phyloP scores from a whole-genome alignment of 768 basidiomycete species.

The Xerocomellus dryophilus region DNA sequence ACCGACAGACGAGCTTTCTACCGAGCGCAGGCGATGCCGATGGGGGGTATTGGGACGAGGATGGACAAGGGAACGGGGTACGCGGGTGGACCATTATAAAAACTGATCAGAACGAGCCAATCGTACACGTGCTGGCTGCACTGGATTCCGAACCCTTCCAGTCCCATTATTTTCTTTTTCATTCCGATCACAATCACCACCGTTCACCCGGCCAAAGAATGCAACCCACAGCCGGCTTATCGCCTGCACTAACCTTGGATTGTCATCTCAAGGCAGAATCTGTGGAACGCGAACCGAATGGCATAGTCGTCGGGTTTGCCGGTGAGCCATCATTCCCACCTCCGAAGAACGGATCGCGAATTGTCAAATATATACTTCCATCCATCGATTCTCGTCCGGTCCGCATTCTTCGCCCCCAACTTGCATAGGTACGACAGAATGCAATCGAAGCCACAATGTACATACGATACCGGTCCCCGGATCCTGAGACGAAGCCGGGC shows the following conservation, averaged over 20 bases:
- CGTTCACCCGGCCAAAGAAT: neutral
- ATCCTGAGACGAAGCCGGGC: neutral
- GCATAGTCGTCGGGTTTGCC: too few species aligned
- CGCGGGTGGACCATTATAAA: slow-evolving; percentile 26
- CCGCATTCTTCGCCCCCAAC: slow-evolving; percentile 1
- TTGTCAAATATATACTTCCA: neutral
- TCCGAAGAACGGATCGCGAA: neutral
- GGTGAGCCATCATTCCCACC: neutral
- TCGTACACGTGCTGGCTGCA: slow-evolving; percentile 27
- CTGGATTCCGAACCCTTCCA: slow-evolving; percentile 3
- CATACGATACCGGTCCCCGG: neutral
- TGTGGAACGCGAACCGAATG: neutral
- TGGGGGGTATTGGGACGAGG: neutral
- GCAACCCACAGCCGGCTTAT: slow-evolving; percentile 3
- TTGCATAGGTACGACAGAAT: neutral
- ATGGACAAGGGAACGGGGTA: slow-evolving; percentile 1
- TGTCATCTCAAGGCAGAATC: neutral
- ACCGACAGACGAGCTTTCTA: neutral
- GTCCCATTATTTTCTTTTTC: neutral
- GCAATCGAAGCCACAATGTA: neutral
- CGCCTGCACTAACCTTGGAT: neutral
- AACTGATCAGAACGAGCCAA: slow-evolving; percentile 25
- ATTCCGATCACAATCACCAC: neutral
- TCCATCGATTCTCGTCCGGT: neutral
- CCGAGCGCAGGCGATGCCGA: neutral